phyloP scores from a whole-genome alignment of 1,284 basidiomycete genomes.

The Boletus sp. region DNA sequence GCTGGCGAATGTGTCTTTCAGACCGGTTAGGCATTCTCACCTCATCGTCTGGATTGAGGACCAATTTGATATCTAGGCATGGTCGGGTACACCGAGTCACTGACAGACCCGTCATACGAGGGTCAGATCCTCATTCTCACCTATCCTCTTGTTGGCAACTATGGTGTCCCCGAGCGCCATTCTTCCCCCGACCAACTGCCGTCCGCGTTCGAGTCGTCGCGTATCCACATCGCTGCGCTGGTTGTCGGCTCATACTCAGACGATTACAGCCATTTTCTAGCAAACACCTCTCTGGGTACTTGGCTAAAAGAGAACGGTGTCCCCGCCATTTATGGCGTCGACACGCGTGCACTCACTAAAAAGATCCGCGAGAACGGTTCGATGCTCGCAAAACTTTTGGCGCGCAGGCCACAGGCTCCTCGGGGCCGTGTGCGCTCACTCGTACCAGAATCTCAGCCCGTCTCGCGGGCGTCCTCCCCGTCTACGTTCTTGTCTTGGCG shows the following conservation, averaged over 20 bases:
- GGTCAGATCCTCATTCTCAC: constrained; percentile 98
- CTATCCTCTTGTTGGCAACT: constrained; percentile 96
- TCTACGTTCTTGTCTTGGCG: constrained; percentile 61
- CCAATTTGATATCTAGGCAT: constrained; percentile 61
- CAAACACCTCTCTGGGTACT: constrained; percentile 79
- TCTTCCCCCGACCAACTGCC: constrained; percentile 60
- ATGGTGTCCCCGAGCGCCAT: constrained; percentile 89
- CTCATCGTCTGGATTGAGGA: constrained; percentile 10
- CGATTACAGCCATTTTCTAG: constrained; percentile 94
- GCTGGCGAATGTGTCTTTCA: constrained; percentile 99
- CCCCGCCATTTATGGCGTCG: constrained; percentile 94
- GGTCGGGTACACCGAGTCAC: constrained; percentile 98
- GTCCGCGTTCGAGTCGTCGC: constrained; percentile 86
- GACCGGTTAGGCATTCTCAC: constrained; percentile 69
- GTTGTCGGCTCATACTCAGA: constrained; percentile 94
- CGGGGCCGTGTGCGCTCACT: constrained; percentile 33
- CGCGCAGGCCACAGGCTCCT: constrained; percentile 47
- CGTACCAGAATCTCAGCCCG: constrained; percentile 36
- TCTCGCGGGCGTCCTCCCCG: constrained; percentile 55
- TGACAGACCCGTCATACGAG: constrained; percentile 98
- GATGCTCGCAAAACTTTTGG: constrained; percentile 83
- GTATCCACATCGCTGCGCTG: constrained; percentile 91
- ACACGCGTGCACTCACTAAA: constrained; percentile 97
- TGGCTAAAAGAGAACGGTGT: constrained; percentile 97
- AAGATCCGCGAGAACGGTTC: constrained; percentile 92